Evolutionary conservation across 2,329 filamentous ascomycete genomes (phyloP).

Genomic region (Fusarium bactridioides): DNA sequence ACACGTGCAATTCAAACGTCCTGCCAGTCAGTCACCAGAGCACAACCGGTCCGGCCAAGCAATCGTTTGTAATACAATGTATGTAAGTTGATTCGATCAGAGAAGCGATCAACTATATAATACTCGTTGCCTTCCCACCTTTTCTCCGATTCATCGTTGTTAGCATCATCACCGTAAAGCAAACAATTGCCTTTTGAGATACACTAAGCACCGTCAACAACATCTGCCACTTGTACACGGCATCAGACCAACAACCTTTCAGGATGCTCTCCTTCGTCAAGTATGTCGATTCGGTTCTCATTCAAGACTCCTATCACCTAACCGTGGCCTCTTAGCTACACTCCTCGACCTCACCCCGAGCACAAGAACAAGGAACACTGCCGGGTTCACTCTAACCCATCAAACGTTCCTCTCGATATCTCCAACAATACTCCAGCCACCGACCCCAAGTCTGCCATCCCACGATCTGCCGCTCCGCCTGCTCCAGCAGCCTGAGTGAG

Average conservation of each 20-base stretch:
- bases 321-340: constrained; percentile 19
- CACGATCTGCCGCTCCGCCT: constrained; percentile 11
- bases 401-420: constrained; percentile 16
- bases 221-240: background rate
- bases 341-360: constrained; percentile 36
- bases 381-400: constrained; percentile 28
- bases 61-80: constrained; percentile 5
- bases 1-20: constrained; percentile 14
- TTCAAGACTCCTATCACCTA: background rate
- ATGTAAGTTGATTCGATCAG: constrained; percentile 1
- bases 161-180: constrained; percentile 1
- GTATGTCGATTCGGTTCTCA: background rate
- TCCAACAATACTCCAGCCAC: constrained; percentile 6
- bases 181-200: background rate
- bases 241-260: background rate
- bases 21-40: constrained; percentile 13
- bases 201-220: background rate
- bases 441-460: constrained; percentile 23
- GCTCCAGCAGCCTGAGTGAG: constrained; percentile 2
- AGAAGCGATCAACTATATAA: constrained; percentile 17
- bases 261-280: constrained; percentile 37
- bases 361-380: constrained; percentile 36
- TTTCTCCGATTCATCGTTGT: background rate
- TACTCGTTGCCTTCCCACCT: background rate
- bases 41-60: constrained; percentile 24